Conservation (phyloP, 2,329 filamentous ascomycete species). For the Ophiostoma himal-ulmi region DNA sequence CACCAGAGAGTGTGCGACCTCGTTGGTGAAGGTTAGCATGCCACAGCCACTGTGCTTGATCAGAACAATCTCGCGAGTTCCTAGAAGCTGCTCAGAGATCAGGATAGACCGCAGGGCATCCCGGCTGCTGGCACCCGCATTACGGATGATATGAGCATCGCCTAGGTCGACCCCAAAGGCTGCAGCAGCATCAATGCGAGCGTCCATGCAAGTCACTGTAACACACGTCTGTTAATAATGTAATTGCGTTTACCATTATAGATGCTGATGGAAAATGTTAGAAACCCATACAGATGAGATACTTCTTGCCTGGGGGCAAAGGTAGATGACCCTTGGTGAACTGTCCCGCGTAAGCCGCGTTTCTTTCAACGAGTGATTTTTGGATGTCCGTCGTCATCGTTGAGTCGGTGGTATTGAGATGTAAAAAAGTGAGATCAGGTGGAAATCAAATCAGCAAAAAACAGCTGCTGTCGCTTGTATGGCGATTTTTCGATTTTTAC, state of each 20-base stretch:
- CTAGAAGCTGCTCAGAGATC: conserved; percentile 73
- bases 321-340: conserved; percentile 63
- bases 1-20: conserved; percentile 48
- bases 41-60: conserved; percentile 71
- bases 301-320: conserved; percentile 64
- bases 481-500: background rate
- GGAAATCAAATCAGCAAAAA: background rate
- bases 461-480: background rate
- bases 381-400: conserved; percentile 29
- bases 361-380: conserved; percentile 30
- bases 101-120: conserved; percentile 70
- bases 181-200: conserved; percentile 60
- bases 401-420: background rate
- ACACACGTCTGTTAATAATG: background rate
- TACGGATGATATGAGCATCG: conserved; percentile 73
- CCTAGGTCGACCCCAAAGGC: conserved; percentile 67
- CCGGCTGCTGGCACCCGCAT: conserved; percentile 60
- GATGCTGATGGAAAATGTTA: background rate
- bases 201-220: conserved; percentile 74
- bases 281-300: conserved; percentile 50
- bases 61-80: conserved; percentile 67
- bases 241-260: background rate
- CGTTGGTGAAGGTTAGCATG: conserved; percentile 65
- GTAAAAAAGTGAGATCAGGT: background rate
- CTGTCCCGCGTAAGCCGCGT: conserved; percentile 29